Evolutionary conservation across 2,329 filamentous ascomycete species (phyloP), one percentile per base, ranked within the genome.

Genomic region (Aspergillus viridinutans): DNA sequence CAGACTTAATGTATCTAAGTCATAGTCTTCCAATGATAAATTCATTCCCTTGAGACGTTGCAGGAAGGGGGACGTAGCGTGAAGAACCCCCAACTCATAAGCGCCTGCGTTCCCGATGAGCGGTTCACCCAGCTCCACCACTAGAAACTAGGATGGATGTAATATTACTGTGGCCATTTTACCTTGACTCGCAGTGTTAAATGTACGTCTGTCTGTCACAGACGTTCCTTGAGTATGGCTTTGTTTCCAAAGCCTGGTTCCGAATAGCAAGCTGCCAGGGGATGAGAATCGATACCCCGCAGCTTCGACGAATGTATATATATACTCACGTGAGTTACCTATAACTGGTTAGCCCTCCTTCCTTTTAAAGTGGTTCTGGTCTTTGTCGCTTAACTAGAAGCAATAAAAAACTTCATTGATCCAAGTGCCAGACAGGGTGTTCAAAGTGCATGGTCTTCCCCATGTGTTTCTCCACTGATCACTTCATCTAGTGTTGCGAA

Each of bases 101-200:
- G 71, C 71, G 70, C 70, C 70, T 59, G 60, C 64, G 59, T 58
- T 63, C 55, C 63, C 62, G 61, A 62, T 64, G 61, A 72, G 70
- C 67, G 68, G 65, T 64, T 72, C 64, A 65, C 62, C 62, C 63
- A 14, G 61, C 64, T 61, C 64, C 65, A 60, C 58, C 58, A 59
- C 21, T n/a, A n/a, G 26, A 10, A 20, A 35, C 23, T 10, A 51
- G 32, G 23, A 26, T 8, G 43, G 23, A n/a, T 8, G 21, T 14
- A 10, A 21, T 47, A 21, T 47, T 17, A 35, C 32, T 35, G 32
- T 6, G 14, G 14, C 14, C 14, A 17, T 17, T 38, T 7, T 38
- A 38, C 14, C 32, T 38, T 38, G 32, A 38, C 21, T 42, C 25
- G 40, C 25, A 42, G 12, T 14, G 3, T 8, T 14, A 21, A 54